These are phyloP conservation scores for Telopea speciosissima DNA, from an alignment of 177 flowering plant genomes.

Conservation along the genomic window DNA sequence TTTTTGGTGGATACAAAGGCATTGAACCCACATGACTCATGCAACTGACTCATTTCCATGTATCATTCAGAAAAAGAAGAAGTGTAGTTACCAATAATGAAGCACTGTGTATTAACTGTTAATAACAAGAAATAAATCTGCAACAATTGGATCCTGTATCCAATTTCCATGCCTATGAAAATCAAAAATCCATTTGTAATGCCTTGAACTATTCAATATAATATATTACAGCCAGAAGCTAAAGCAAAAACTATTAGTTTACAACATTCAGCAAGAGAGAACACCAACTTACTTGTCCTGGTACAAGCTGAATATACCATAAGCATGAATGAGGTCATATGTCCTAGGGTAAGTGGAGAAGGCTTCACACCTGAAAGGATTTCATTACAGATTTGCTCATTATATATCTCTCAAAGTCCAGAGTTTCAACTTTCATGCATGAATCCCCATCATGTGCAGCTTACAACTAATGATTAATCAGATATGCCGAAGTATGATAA, in stretches of 20 bases:
- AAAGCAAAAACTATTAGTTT: not conserved
- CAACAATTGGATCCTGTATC: no score
- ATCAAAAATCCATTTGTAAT: not conserved
- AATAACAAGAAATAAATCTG: not conserved
- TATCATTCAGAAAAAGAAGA: no score
- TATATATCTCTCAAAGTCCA: not conserved
- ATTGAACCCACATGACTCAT: not conserved
- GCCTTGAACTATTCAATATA: not conserved
- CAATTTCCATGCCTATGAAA: conserved; percentile 1
- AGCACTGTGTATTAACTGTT: not conserved
- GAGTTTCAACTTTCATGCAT: not conserved
- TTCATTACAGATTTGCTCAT: not conserved
- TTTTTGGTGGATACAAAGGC: not conserved
- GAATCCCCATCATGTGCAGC: not conserved
- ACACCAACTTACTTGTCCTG: conserved; percentile 41
- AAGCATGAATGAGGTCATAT: conserved; percentile 68
- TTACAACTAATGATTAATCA: not conserved
- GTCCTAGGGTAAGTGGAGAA: conserved; percentile 84
- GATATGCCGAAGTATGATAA: not conserved
- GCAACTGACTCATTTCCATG: no score
- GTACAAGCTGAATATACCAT: conserved; percentile 66
- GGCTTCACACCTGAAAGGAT: conserved; percentile 66
- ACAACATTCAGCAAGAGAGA: conserved; percentile 4
- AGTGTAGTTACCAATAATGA: not conserved
- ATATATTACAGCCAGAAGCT: not conserved